These are phyloP conservation scores for Cenchrus purpureus DNA, from an alignment of 176 grass and related monocot species.

Conservation along the genomic window DNA sequence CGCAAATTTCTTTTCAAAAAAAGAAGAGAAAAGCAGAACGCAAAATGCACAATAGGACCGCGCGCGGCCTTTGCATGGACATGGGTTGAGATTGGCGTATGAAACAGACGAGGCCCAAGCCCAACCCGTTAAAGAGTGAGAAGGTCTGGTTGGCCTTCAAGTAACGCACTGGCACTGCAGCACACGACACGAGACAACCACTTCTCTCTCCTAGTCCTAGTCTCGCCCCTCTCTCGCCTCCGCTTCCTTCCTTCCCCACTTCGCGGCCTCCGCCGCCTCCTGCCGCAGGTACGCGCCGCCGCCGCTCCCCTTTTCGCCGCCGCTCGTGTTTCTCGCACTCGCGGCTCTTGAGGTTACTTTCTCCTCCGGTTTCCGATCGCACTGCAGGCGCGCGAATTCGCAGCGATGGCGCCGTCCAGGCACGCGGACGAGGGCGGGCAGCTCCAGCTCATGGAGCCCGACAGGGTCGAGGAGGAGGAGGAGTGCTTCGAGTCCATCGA, in stretches of 20 bases:
- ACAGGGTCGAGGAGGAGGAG: slow-evolving; percentile 71
- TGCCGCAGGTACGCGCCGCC: slow-evolving; percentile 7
- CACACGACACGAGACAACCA: neutral
- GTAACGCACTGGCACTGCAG: neutral
- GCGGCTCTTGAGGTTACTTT: neutral
- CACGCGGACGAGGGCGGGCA: slow-evolving; percentile 76
- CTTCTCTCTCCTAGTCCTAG: neutral
- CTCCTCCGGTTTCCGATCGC: neutral
- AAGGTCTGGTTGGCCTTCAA: neutral
- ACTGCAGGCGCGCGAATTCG: slow-evolving; percentile 24
- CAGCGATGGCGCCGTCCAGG: slow-evolving; percentile 57
- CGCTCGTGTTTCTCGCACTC: neutral
- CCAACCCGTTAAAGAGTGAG: neutral
- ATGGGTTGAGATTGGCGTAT: no score
- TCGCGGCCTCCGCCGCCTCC: slow-evolving; percentile 7
- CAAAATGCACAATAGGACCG: no score
- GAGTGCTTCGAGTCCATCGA: slow-evolving; percentile 93
- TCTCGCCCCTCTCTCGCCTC: neutral
- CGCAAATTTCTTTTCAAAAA: no score
- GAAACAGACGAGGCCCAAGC: neutral
- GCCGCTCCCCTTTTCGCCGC: neutral
- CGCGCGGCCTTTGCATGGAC: no score
- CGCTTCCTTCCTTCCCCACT: slow-evolving; percentile 23
- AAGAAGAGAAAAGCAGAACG: no score
- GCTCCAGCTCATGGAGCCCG: slow-evolving; percentile 88